Evolutionary conservation across 148 eudicot genomes (phyloP).

Genomic region (Rhododendron molle): DNA sequence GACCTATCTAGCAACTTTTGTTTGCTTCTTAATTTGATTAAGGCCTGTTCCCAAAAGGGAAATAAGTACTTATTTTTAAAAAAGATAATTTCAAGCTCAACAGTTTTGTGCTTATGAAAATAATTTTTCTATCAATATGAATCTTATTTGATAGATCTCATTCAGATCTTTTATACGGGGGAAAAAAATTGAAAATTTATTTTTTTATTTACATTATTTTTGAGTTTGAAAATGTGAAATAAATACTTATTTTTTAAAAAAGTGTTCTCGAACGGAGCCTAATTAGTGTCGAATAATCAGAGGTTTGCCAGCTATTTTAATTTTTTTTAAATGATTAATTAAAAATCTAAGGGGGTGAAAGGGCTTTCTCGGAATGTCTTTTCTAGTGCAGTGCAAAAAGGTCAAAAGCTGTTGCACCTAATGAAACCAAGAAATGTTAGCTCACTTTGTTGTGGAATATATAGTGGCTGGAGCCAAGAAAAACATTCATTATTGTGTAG

Average conservation of each 20-base stretch:
- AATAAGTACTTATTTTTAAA: too few species aligned
- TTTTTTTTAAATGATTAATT: neutral
- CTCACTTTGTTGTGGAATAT: conserved; percentile 1
- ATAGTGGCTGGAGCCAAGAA: neutral
- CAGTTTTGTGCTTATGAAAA: too few species aligned
- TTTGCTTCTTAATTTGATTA: conserved; percentile 5
- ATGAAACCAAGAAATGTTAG: conserved; percentile 12
- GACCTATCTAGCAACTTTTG: conserved; percentile 20
- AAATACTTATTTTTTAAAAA: too few species aligned
- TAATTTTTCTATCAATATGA: too few species aligned
- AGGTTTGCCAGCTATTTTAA: conserved; percentile 16
- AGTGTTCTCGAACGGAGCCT: too few species aligned
- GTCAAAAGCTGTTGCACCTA: conserved; percentile 34
- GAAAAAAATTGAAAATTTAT: too few species aligned
- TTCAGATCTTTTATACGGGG: too few species aligned
- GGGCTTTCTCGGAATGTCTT: conserved; percentile 12
- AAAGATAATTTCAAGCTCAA: too few species aligned
- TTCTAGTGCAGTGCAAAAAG: conserved; percentile 20
- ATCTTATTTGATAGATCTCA: too few species aligned
- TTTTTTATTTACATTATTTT: too few species aligned
- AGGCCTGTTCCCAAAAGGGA: too few species aligned
- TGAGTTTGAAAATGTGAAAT: too few species aligned
- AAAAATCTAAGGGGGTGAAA: neutral
- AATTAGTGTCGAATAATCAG: neutral
- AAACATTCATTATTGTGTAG: neutral